Base-by-base conservation (phyloP, 129 eudicot genomes). In the Erigeron canadensis region DNA sequence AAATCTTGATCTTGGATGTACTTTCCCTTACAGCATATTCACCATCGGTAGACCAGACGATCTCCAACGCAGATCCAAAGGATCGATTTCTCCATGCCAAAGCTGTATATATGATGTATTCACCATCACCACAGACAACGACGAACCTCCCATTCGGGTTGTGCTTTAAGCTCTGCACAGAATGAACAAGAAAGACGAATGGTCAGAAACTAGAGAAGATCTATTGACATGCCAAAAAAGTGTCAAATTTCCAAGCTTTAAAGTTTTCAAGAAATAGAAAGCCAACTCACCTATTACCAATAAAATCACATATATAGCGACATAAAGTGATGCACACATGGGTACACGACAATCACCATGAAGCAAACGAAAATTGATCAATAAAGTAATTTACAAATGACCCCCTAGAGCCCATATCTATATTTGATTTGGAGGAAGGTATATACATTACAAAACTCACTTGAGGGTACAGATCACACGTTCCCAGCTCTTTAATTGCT, bases 41-140 rank as follows among this genome's bases (percentile, higher is more conserved):
- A 55, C 98, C 98, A 23, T 94, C 98, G 62, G 96, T 76, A 66
- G 98, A 94, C 97, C 97, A 94, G 62, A 86, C 97, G 72, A 94
- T 84, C 85, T 94, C 98, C 89, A 94, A 73, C 61, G 97, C 98
- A 59, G 98, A 87, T 51, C 98, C 98, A 81, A 87, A 94, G 23
- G 98, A 94, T 84, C 97, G 84, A 79, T 94, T 94, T 81, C 98
- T 94, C 98, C 98, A 94, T 70, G 98, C 98, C 83, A 94, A 82
- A 72, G 98, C 96, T 16, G 98, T 94, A 61, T 94, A 94, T 75
- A 90, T 94, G 69, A 94, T 90, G 83, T 89, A 94, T 71, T 94
- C 98, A 74, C 98, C 98, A 76, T 94, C 98, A 45, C 98, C 98
- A 40, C 98, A 89, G 38, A 88, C 98, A 69, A 94, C 98, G 69